Conservation (phyloP, 2,329 filamentous ascomycete species). For the Diaporthe destruens region DNA sequence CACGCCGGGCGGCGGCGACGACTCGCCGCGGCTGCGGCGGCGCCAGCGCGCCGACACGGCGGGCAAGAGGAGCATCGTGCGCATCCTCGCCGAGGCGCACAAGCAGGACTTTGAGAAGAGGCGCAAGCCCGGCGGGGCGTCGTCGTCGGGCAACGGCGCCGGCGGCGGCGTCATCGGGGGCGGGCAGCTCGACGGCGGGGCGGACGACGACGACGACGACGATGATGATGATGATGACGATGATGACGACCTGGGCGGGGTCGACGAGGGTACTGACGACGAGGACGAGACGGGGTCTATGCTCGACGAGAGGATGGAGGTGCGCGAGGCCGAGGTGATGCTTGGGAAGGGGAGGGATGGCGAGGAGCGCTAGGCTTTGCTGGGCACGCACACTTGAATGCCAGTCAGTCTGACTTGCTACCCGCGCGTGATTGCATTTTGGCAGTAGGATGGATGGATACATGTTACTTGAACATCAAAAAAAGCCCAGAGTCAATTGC, state of each 20-base stretch:
- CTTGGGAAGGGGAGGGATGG: conserved; percentile 40
- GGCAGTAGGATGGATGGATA: neutral
- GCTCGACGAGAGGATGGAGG: conserved; percentile 48
- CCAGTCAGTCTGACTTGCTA: neutral
- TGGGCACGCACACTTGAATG: neutral
- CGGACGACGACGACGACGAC: conserved; percentile 18
- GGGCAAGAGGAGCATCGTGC: conserved; percentile 60
- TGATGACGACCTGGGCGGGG: conserved; percentile 44
- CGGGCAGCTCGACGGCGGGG: conserved; percentile 42
- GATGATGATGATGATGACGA: conserved; percentile 47
- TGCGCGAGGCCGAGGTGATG: conserved; percentile 47
- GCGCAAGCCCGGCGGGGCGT: conserved; percentile 55
- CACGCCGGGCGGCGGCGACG: conserved; percentile 33
- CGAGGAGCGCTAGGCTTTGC: neutral
- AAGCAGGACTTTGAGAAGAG: conserved; percentile 92
- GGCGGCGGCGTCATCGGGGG: conserved; percentile 11
- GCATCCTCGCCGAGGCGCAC: conserved; percentile 85
- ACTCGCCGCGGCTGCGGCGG: conserved; percentile 44
- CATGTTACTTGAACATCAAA: neutral
- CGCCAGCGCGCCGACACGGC: conserved; percentile 50
- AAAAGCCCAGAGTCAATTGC: neutral
- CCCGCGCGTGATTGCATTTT: neutral
- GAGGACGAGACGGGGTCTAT: conserved; percentile 50
- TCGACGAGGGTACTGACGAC: conserved; percentile 51
- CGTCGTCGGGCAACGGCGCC: conserved; percentile 8